Conservation (phyloP, 257 asterid species). For the Solanum corneliomulleri region DNA sequence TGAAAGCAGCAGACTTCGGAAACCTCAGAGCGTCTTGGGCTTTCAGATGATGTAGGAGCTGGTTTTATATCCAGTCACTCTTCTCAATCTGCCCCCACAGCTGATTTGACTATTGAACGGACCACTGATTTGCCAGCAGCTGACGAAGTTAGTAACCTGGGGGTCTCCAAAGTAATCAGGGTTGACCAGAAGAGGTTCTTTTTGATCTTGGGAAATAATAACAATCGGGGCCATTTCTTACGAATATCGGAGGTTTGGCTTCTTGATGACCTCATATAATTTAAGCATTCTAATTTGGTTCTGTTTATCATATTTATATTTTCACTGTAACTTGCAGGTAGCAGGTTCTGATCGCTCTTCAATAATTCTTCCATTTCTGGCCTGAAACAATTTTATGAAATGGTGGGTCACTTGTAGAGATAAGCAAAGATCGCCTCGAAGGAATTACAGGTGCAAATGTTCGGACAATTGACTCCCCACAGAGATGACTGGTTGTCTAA, state of each 20-base stretch:
- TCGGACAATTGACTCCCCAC: slow-evolving; percentile 84
- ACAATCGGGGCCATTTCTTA: slow-evolving; percentile 90
- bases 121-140: slow-evolving; percentile 62
- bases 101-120: slow-evolving; percentile 56
- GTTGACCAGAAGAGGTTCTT: slow-evolving; percentile 94
- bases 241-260: slow-evolving; percentile 79
- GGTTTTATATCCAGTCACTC: slow-evolving; percentile 91
- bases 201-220: slow-evolving; percentile 95
- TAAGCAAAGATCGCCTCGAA: slow-evolving; percentile 75
- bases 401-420: slow-evolving; percentile 94
- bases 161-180: slow-evolving; percentile 84
- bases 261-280: background rate
- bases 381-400: slow-evolving; percentile 85
- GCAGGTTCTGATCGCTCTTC: slow-evolving; percentile 95
- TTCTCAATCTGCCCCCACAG: slow-evolving; percentile 52
- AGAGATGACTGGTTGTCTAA: slow-evolving; percentile 22
- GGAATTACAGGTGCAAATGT: slow-evolving; percentile 76
- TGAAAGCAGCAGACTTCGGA: slow-evolving; percentile 47
- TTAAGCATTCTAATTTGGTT: background rate
- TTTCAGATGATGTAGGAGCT: slow-evolving; percentile 96
- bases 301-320: background rate
- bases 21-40: slow-evolving; percentile 67
- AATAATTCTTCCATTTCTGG: slow-evolving; percentile 92
- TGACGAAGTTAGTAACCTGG: slow-evolving; percentile 50
- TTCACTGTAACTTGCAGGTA: slow-evolving; percentile 41